Base-by-base conservation (phyloP, 164 flowering plant genomes). In the Nymphaea colorata region DNA sequence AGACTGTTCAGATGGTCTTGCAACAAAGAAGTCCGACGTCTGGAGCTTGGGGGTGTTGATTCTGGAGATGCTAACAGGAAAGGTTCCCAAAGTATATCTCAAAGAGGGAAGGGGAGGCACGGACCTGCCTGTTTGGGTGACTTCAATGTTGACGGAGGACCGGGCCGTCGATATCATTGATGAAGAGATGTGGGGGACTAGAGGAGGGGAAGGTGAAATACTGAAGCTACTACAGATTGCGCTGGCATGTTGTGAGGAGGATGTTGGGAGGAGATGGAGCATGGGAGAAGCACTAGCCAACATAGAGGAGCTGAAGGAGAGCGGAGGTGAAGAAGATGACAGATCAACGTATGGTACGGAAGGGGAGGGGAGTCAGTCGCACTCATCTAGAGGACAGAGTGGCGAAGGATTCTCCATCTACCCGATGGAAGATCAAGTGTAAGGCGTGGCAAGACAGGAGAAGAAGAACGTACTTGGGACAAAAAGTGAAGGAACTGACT, bases 11-110 rank as follows among this genome's bases (percentile, higher is more conserved):
- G 66, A 66, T 3, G 75, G 81, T 1, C 82, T 84, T 1, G 69
- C 76, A 16, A 81, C 87, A 12, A 84, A 75, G 83, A 91, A 88
- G 71, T 81, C 91, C 2, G 98, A 93, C 43, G 86, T 89, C 0
- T 93, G 98, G 98, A 73, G 84, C 53, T 71, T 91, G 6, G 97
- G 98, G 16, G 71, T 88, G 43, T 53, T 94, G 60, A 86, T 94
- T 7, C 72, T 94, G 4, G 99, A 94, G 77, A 77, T 83, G 25
- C 41, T 94, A 2, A 87, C 99, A 0, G 94, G 93, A 0, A 84
- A 81, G 59, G 77, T 80, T 67, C 92, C 88, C 0, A 64, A 79
- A 1, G 78, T 74, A 47, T 77, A 74, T 53, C 16, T 82, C 41
- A 70, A 66, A 14, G 73, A 74, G 6, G 82, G 77, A 2, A 75